phyloP scores from a whole-genome alignment of 768 basidiomycete species.

The Daedaleopsis nitida region DNA sequence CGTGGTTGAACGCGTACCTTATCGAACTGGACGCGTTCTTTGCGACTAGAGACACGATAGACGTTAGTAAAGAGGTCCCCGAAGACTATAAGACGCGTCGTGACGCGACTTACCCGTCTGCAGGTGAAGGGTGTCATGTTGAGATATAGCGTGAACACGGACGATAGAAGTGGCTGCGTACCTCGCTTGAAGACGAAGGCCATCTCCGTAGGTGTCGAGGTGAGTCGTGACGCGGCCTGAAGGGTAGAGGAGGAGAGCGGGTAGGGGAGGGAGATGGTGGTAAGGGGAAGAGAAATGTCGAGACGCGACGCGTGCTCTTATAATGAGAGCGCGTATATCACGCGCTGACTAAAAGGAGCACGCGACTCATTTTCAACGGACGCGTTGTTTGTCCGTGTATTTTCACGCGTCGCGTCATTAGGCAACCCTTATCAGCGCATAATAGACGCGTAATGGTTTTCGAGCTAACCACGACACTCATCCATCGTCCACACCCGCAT shows the following conservation, averaged over 20 bases:
- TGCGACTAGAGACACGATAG: slow-evolving; percentile 54
- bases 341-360: slow-evolving; percentile 22
- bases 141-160: slow-evolving; percentile 11
- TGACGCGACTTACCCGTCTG: slow-evolving; percentile 51
- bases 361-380: slow-evolving; percentile 20
- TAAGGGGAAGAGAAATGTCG: slow-evolving; percentile 23
- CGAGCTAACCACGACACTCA: neutral
- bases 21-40: slow-evolving; percentile 92
- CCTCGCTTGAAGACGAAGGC: slow-evolving; percentile 62
- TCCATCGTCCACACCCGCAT: neutral
- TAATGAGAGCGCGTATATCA: slow-evolving; percentile 21
- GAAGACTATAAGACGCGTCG: slow-evolving; percentile 28
- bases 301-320: slow-evolving; percentile 30
- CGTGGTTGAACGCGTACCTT: slow-evolving; percentile 55
- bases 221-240: slow-evolving; percentile 6
- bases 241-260: slow-evolving; percentile 12
- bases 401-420: slow-evolving; percentile 17
- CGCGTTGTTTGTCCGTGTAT: slow-evolving; percentile 25
- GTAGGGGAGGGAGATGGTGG: slow-evolving; percentile 28
- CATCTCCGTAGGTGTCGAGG: slow-evolving; percentile 33
- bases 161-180: slow-evolving; percentile 28
- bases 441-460: neutral
- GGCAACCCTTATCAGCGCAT: slow-evolving; percentile 1
- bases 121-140: slow-evolving; percentile 13
- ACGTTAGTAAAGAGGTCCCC: slow-evolving; percentile 14